phyloP scores from a whole-genome alignment of 2,329 filamentous ascomycete species.

The Alternaria sp. region DNA sequence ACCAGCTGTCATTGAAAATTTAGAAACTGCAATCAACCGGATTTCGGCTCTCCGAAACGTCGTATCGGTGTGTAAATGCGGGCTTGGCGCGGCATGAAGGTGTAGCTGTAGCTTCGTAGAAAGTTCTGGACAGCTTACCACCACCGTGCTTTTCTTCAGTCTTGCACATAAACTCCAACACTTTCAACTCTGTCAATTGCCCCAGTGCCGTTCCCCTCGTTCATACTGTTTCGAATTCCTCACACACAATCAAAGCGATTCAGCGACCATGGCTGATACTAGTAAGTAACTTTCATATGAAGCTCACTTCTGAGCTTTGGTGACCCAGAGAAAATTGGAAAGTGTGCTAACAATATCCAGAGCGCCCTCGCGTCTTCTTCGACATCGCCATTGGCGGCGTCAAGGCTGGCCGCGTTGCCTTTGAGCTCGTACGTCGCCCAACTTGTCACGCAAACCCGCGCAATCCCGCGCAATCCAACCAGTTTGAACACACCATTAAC shows the following conservation, averaged over 20 bases:
- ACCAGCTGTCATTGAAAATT: not conserved
- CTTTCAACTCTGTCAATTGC: not conserved
- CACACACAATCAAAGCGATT: conserved; percentile 2
- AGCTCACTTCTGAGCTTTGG: not conserved
- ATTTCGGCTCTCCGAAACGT: not conserved
- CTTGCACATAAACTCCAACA: conserved; percentile 18
- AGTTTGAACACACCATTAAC: conserved; percentile 6
- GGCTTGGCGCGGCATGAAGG: conserved; percentile 33
- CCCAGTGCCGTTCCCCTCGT: not conserved
- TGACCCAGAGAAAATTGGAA: not conserved
- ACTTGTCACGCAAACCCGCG: not conserved
- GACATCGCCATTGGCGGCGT: conserved; percentile 84
- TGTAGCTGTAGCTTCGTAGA: conserved; percentile 38
- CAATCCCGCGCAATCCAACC: not conserved
- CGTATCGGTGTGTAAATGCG: conserved; percentile 17
- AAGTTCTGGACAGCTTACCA: conserved; percentile 45
- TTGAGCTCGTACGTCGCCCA: conserved; percentile 74
- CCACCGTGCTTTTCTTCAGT: conserved; percentile 30
- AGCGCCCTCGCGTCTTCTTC: conserved; percentile 87
- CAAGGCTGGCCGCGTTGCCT: conserved; percentile 78
- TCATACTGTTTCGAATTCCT: not conserved
- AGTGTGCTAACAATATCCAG: conserved; percentile 42
- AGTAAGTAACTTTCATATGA: conserved; percentile 25
- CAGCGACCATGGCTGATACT: conserved; percentile 36
- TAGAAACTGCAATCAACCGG: not conserved